These are phyloP conservation scores for Picea abies DNA, from an alignment of 83 land plant species.

Conservation along the genomic window DNA sequence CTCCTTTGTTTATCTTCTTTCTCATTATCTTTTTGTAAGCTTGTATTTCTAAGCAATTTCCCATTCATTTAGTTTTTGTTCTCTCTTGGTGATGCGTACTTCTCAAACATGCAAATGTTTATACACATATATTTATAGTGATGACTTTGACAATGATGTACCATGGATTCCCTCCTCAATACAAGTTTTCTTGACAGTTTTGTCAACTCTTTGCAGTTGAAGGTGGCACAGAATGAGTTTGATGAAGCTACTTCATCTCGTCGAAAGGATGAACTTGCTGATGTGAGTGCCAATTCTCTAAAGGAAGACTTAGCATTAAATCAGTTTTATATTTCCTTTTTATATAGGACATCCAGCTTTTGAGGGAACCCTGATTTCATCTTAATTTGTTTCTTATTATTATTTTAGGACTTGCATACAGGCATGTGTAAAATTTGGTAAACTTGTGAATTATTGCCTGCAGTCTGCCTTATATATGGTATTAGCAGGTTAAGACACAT, in stretches of 20 bases:
- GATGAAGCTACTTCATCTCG: conserved; percentile 34
- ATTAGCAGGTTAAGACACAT: background rate
- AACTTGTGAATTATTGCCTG: background rate
- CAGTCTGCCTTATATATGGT: too few species aligned
- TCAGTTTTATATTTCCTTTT: background rate
- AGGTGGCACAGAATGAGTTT: conserved; percentile 24
- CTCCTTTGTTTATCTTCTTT: too few species aligned
- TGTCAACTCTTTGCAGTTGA: conserved; percentile 23
- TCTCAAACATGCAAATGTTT: too few species aligned
- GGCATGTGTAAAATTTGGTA: background rate
- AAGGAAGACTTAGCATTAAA: background rate
- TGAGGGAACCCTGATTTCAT: background rate
- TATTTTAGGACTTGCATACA: background rate
- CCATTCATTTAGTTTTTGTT: too few species aligned
- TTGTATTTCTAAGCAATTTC: too few species aligned
- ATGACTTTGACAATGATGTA: background rate
- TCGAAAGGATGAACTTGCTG: conserved; percentile 41
- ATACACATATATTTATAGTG: background rate
- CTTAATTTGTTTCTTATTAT: background rate
- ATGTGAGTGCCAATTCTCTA: conserved; percentile 16
- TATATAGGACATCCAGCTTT: background rate
- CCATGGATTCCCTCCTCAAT: background rate
- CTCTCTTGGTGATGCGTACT: too few species aligned
- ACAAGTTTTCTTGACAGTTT: background rate
- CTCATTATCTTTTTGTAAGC: too few species aligned